Conservation (phyloP, 305 asterid species). For the Galium porrigens region DNA sequence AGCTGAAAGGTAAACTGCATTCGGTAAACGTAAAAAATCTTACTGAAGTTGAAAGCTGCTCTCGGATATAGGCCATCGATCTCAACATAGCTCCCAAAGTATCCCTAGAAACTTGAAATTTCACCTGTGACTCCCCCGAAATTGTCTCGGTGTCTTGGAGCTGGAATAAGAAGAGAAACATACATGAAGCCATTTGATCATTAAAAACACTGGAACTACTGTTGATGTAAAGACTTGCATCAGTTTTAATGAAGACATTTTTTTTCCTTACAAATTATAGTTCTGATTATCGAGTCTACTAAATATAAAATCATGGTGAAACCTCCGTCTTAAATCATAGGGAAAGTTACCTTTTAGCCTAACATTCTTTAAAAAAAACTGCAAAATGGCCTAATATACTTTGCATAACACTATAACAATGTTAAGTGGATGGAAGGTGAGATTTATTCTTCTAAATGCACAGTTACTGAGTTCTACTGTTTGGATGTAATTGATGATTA, state of each 20-base stretch:
- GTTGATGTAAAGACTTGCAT: not conserved
- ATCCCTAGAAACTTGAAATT: constrained; percentile 74
- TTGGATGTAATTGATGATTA: not conserved
- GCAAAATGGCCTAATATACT: not conserved
- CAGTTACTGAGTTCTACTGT: not conserved
- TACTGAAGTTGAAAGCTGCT: constrained; percentile 62
- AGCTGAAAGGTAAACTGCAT: constrained; percentile 12
- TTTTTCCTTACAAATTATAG: not conserved
- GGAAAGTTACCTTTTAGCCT: not conserved
- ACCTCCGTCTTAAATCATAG: not conserved
- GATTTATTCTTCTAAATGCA: no score
- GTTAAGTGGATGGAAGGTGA: no score
- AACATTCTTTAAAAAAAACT: not conserved
- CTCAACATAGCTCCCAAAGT: constrained; percentile 83
- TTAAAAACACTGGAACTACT: not conserved
- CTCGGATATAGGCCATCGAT: constrained; percentile 80
- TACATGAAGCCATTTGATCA: not conserved
- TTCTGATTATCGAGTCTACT: not conserved
- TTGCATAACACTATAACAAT: not conserved
- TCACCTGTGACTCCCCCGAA: constrained; percentile 67
- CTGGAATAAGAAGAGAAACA: constrained; percentile 30
- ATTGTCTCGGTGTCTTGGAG: constrained; percentile 64
- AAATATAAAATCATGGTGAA: not conserved
- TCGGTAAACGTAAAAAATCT: constrained; percentile 19
- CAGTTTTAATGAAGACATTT: constrained; percentile 1